Base-by-base conservation (phyloP, 768 basidiomycete genomes). In the Suillus luteus region DNA sequence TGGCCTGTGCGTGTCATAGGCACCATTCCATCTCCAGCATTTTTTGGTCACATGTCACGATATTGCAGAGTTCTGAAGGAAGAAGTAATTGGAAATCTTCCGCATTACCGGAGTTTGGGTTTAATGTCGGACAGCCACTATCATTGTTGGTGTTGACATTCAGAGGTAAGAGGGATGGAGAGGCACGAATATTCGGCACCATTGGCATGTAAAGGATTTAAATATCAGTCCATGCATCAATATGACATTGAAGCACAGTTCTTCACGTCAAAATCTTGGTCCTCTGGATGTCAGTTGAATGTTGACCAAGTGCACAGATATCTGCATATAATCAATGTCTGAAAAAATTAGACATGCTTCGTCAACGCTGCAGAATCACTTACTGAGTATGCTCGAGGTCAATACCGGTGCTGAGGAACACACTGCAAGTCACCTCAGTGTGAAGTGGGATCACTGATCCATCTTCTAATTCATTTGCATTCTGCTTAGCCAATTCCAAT, bases 361-460 rank as follows among this genome's bases (percentile, higher is more conserved):
- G 14, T 12, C 11, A 33, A n/a, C 9, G 54, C 31, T 59, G 27
- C 10, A n/a, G 5, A 12, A 38, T 14, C n/a, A 72, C 77, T 24
- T 64, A 78, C 77, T 78, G 76, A 37, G 61, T 64, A 14, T 77
- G 72, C 62, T 80, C 74, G 11, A 80, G 33, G 38, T 78, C 73
- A 2, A 79, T 59, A 5, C 73, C 77, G 31, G 69, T 66, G 1
- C 62, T 64, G 44, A 79, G 67, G 17, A 80, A 64, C 33, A 67
- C 55, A 44, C 71, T 71, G 5, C 74, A 71, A 1, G 70, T 27
- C 15, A 66, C 38, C 27, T 65, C 63, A 31, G 69, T n/a, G 38
- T 59, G 31, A 5, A 59, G 58, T n/a, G 37, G 9, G 60, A 10
- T 0, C 1, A 35, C 40, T n/a, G 49, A 3, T 52, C 55, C 12